Evolutionary conservation across 352 stramenopile genomes (phyloP).

Genomic region (Globisporangium canariense): DNA sequence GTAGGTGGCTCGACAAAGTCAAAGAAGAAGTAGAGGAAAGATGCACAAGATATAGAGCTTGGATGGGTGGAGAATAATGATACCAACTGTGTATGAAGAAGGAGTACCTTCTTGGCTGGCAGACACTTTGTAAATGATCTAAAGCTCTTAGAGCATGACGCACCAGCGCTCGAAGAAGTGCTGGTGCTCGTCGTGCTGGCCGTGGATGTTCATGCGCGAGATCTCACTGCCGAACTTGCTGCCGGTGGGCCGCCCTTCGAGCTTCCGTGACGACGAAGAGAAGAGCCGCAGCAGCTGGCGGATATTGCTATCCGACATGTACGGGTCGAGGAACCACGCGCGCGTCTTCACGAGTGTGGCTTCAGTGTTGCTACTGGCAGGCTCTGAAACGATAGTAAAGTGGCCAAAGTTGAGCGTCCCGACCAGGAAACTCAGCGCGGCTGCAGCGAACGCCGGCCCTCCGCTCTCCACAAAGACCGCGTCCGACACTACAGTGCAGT

Average conservation of each 20-base stretch:
- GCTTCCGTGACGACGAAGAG: slow-evolving; percentile 16
- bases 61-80: background rate
- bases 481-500: slow-evolving; percentile 47
- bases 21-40: slow-evolving; percentile 6
- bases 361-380: slow-evolving; percentile 9
- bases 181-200: slow-evolving; percentile 48
- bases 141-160: slow-evolving; percentile 41
- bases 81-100: background rate
- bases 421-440: slow-evolving; percentile 47
- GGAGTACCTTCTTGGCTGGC: background rate
- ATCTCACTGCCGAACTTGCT: slow-evolving; percentile 39
- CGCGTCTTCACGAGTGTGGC: slow-evolving; percentile 28
- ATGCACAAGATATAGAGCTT: background rate
- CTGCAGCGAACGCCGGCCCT: slow-evolving; percentile 45
- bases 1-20: background rate
- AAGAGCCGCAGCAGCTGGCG: slow-evolving; percentile 49
- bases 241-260: slow-evolving; percentile 52
- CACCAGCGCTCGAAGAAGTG: slow-evolving; percentile 72
- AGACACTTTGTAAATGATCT: background rate
- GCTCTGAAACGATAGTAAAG: slow-evolving; percentile 7
- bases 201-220: slow-evolving; percentile 52
- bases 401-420: slow-evolving; percentile 64
- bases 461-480: slow-evolving; percentile 72
- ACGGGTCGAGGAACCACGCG: slow-evolving; percentile 67
- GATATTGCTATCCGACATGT: slow-evolving; percentile 70